Conservation (phyloP, 805 yeast genomes). For the Ogataea ganodermae region DNA sequence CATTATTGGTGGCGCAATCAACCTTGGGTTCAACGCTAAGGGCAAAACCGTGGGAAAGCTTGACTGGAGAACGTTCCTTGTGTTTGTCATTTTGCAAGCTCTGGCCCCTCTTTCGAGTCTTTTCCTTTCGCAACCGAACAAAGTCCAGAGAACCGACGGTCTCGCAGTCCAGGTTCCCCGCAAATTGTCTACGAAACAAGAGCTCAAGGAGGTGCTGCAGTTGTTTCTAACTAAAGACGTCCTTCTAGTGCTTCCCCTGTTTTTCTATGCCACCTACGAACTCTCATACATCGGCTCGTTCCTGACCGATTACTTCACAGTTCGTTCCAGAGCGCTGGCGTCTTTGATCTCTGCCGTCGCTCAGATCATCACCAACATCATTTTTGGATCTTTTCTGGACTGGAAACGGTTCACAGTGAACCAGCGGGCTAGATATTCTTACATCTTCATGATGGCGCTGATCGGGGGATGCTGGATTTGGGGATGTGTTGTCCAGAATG, state of each 20-base stretch:
- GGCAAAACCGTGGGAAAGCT: constrained; percentile 21
- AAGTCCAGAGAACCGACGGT: constrained; percentile 34
- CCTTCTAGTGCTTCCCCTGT: constrained; percentile 8
- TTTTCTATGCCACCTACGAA: constrained; percentile 5
- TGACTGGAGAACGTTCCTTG: constrained; percentile 27
- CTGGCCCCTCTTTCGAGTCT: constrained; percentile 23
- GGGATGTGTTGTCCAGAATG: constrained; percentile 8
- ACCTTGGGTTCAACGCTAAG: constrained; percentile 17
- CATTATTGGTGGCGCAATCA: constrained; percentile 29
- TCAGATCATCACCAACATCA: constrained; percentile 4
- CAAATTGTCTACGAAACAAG: background rate
- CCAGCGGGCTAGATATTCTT: constrained; percentile 8
- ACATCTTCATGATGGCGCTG: constrained; percentile 9
- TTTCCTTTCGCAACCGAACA: constrained; percentile 26
- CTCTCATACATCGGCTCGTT: constrained; percentile 6
- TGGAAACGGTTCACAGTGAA: constrained; percentile 6
- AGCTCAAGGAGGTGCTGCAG: constrained; percentile 1
- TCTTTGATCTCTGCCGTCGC: constrained; percentile 7
- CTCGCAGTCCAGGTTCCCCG: constrained; percentile 3
- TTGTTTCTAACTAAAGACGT: constrained; percentile 7
- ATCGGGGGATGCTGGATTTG: constrained; percentile 12
- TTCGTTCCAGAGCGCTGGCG: constrained; percentile 8
- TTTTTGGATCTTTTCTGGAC: constrained; percentile 8
- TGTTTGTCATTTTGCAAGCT: constrained; percentile 26
- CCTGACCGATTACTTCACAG: constrained; percentile 6